phyloP scores from a whole-genome alignment of 2,329 filamentous ascomycete species.

The Bipolaris gigantea region DNA sequence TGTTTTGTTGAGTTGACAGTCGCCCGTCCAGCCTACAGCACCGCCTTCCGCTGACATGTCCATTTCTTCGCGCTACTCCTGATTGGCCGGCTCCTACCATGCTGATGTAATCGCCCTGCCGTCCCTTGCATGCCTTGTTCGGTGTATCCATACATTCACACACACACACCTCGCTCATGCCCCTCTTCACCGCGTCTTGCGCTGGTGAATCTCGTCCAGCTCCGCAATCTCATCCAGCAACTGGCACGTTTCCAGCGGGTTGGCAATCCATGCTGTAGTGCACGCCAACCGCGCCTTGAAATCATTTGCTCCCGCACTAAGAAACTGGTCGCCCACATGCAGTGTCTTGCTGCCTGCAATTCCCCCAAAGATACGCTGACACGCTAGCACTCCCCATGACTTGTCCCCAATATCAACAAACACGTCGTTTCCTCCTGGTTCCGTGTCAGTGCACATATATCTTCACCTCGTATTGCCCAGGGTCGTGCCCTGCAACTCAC shows the following conservation, averaged over 20 bases:
- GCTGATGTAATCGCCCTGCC: constrained; percentile 2
- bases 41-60: neutral
- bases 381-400: constrained; percentile 90
- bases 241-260: constrained; percentile 84
- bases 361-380: constrained; percentile 84
- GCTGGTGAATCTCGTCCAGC: constrained; percentile 46
- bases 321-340: constrained; percentile 93
- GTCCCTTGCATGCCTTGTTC: neutral
- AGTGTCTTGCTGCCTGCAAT: constrained; percentile 78
- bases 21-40: neutral
- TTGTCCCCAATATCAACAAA: constrained; percentile 99
- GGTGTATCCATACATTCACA: neutral
- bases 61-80: neutral
- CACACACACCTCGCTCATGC: neutral
- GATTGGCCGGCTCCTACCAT: neutral
- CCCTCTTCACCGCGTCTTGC: constrained; percentile 34
- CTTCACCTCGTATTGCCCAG: neutral
- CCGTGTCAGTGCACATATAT: constrained; percentile 25
- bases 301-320: constrained; percentile 87
- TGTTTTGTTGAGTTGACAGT: too few relatives aligned
- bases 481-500: constrained; percentile 34
- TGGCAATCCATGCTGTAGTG: constrained; percentile 97
- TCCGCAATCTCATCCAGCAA: constrained; percentile 77
- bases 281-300: constrained; percentile 93
- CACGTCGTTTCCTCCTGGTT: constrained; percentile 79